Base-by-base conservation (phyloP, 2,329 filamentous ascomycete genomes). In the Xylaria sp. region DNA sequence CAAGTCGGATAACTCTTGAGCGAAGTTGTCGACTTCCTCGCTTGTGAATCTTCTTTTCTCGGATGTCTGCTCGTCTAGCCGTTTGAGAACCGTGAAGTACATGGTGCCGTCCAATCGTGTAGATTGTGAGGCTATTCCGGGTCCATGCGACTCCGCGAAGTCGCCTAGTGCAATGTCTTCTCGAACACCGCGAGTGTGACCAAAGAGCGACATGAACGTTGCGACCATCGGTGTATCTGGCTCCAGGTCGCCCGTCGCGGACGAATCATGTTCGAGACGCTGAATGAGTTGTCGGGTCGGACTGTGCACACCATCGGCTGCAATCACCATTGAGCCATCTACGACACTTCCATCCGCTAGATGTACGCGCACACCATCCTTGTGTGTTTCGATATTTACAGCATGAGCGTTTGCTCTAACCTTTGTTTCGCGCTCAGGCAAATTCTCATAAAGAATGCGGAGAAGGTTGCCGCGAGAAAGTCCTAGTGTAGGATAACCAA, bases 231-330 rank as follows among this genome's bases (percentile, higher is more conserved):
- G 69, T 1, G 56, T 55, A n/a, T 33, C 33, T 7, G 61, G 27
- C 20, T 59, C 42, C 1, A 39, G 15, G 4, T 50, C 49, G 9
- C 36, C 42, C 2, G 57, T 7, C 10, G 47, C 38, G 5, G 67
- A 22, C 29, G 64, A 63, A 31, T 27, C 56, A 11, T 47, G 11
- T 5, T 13, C 22, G 4, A 61, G 53, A 20, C 47, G 47, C 47
- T 66, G 63, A 51, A 75, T 73, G 50, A 68, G 55, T 17, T 65
- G 45, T 27, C 73, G 63, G 9, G 71, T 70, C 25, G 36, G 42
- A 49, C 72, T 74, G 51, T 73, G 69, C 3, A 73, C 73, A 1
- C 73, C 73, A 29, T 75, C 73, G 22, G 63, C 71, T 0, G 68
- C 73, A 15, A 75, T 70, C 2, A 75, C 65, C 0, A 75, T 27